A percentile compares a stretch with the other conserved stretches of the same genome.
phyloP scores from a whole-genome alignment of 2,329 filamentous ascomycete genomes.

The Fusarium sp. region DNA sequence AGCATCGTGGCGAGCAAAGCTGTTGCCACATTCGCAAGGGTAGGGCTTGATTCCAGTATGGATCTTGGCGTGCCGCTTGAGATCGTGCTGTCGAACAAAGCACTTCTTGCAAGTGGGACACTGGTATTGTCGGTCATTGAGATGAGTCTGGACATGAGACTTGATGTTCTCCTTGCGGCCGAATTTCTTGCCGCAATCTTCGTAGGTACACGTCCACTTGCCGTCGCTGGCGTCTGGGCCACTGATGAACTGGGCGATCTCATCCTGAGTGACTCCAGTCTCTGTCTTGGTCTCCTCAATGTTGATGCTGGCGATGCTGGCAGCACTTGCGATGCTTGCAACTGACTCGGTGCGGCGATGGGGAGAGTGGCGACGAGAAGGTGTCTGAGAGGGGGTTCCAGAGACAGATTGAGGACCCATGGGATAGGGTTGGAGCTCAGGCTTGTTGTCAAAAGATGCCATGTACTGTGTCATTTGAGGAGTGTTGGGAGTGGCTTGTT shows the following conservation, averaged over 20 bases:
- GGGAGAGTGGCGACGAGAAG: constrained; percentile 42
- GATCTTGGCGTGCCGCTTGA: constrained; percentile 97
- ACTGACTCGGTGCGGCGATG: constrained; percentile 69
- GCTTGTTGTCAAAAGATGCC: constrained; percentile 55
- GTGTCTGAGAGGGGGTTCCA: constrained; percentile 23
- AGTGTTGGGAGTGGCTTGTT: constrained; percentile 62
- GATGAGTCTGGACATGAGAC: constrained; percentile 96
- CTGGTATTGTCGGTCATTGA: constrained; percentile 94
- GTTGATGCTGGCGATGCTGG: constrained; percentile 69
- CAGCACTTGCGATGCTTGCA: constrained; percentile 65
- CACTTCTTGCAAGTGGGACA: constrained; percentile 94
- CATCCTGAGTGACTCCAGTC: constrained; percentile 87
- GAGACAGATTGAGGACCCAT: constrained; percentile 31
- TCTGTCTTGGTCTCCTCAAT: constrained; percentile 74
- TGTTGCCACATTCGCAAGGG: constrained; percentile 92
- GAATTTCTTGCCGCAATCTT: constrained; percentile 87
- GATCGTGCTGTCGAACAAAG: constrained; percentile 95
- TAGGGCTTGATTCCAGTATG: constrained; percentile 97
- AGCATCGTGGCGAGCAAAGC: constrained; percentile 94
- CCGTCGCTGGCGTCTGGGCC: constrained; percentile 77
- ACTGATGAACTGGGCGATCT: constrained; percentile 79
- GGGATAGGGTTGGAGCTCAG: constrained; percentile 50
- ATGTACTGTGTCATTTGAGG: constrained; percentile 56
- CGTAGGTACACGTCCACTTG: constrained; percentile 81
- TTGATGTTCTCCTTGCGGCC: constrained; percentile 99